Evolutionary conservation across 2,329 filamentous ascomycete species (phyloP), one percentile per base, ranked within the genome.

Genomic region (Ophiostoma sp.): DNA sequence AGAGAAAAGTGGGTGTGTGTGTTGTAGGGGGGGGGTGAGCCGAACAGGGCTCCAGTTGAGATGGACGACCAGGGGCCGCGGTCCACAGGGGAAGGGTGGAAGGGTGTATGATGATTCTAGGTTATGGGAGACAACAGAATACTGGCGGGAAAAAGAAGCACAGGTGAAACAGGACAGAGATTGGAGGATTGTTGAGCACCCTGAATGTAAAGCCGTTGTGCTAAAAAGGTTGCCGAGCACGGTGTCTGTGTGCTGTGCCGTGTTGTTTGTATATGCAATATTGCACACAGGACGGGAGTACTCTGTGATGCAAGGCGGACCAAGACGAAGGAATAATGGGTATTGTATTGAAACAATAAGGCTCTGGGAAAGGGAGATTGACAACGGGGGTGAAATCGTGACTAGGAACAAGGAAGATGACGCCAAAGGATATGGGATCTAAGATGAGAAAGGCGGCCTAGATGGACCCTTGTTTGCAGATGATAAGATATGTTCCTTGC

Each of bases 1-100:
- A 68, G 67, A 65, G 18, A 49, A 45, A 63, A 63, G 49, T 58
- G 64, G 58, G 41, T 65, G 68, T 66, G 60, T 49, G 36, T 27
- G 45, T 47, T 40, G n/a, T 12, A 63, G 60, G 49, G 67, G 64
- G 38, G 66, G 45, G 52, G 36, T 40, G 63, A 63, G 41, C 58
- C 16, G 52, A 42, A 41, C n/a, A 42, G 40, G 64, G 38, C 64
- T 49, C 49, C 58, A 64, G 41, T 62, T 47, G 64, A 47, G 67
- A 64, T 66, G 67, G 64, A 16, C 18, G 52, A 49, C 67, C 65
- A 66, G 67, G 67, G 64, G 47, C 6, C 36, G 14, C 44, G 60
- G 68, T 63, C 68, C 65, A 67, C 65, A 5, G 7, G 11, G 44
- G 42, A n/a, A 41, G 60, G 45, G 38, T 64, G 14, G n/a, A 18